phyloP scores from a whole-genome alignment of 78 protist genomes.

The Dictyostelium purpureum region DNA sequence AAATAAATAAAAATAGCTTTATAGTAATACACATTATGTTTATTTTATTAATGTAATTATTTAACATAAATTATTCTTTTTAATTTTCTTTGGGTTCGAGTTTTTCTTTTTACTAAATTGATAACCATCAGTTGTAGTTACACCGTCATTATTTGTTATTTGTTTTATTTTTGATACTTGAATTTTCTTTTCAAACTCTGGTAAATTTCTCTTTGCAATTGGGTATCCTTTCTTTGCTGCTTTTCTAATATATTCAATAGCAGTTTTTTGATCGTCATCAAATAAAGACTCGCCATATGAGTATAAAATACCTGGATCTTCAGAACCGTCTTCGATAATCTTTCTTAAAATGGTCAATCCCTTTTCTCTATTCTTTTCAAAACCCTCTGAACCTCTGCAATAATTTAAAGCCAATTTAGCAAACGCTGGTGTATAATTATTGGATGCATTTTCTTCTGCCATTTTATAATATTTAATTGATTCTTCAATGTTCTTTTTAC shows the following conservation, averaged over 20 bases:
- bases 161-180: no score
- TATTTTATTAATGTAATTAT: no score
- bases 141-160: no score
- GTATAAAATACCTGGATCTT: background rate
- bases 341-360: background rate
- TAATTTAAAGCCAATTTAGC: background rate
- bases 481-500: background rate
- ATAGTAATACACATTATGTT: no score
- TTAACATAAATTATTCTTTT: no score
- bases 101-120: no score
- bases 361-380: background rate
- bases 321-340: background rate
- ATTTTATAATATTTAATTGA: slow-evolving; percentile 1
- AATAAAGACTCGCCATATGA: background rate
- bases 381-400: background rate
- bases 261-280: background rate
- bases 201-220: background rate
- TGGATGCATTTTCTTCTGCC: background rate
- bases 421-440: background rate
- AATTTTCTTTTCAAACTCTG: background rate
- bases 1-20: no score
- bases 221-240: background rate
- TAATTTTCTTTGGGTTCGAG: no score
- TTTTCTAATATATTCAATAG: background rate
- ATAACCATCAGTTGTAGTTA: no score